Evolutionary conservation across 805 yeast species (phyloP), one percentile per base, ranked within the genome.

Genomic region (Kluyveromyces siamensis): DNA sequence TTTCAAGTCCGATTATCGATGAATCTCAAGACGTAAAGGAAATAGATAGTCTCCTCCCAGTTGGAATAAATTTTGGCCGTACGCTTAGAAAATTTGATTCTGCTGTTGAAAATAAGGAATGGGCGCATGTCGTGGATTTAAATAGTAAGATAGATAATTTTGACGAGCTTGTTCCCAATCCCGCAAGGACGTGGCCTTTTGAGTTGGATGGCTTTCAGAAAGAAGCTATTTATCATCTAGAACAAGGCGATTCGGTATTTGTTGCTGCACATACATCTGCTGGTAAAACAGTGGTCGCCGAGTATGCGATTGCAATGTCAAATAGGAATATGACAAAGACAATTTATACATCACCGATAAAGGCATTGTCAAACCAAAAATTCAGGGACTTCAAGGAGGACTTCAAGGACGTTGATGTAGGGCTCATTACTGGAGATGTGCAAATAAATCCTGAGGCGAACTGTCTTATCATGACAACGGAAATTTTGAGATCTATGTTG

Each of bases 201-300:
- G 91, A 89, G 63, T 73, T 93, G 43, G 99, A 93, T 68, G 83
- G 85, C 35, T 93, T 93, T 68, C 99, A 93, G 64, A 89, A 93
- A 61, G 98, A 93, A 68, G 99, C 99, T 0, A 85, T 93, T 0
- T 93, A 86, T 61, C 98, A 90, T 66, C 72, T 93, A 52, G 99
- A 93, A 61, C 96, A 89, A 66, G 98, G 98, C 37, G 99, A 93
- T 61, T 91, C 98, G 8, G 99, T 93, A 3, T 93, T 93, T 68
- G 96, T 93, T 2, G 98, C 98, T 3, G 99, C 99, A 0, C 99
- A 91, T 66, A 91, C 99, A 0, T 91, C 98, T 2, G 99, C 99
- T 0, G 99, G 99, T 68, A 91, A 91, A 62, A 91, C 99, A 0
- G 99, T 91, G 3, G 96, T 93, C 25, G 99, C 99, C 0, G 99